Percentiles rank a stretch among this genome's conserved stretches.
phyloP scores from a whole-genome alignment of 129 eudicot genomes.

The Ambrosia trifida region DNA sequence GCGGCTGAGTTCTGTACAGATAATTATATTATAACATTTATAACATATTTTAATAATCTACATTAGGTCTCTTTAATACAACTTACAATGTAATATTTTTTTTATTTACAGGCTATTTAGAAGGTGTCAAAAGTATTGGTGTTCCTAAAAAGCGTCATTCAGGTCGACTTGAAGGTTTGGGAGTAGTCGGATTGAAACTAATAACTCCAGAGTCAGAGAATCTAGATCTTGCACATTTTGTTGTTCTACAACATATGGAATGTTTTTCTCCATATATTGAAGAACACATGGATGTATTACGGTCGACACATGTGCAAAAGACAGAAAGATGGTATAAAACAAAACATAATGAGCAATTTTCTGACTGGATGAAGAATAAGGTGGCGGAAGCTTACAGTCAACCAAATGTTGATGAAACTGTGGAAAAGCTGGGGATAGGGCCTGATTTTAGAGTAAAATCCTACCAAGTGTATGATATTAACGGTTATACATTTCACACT shows the following conservation, averaged over 20 bases:
- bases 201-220: background rate
- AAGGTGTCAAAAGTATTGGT: constrained; percentile 11
- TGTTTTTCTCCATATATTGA: background rate
- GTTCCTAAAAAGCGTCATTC: background rate
- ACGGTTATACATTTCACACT: constrained; percentile 6
- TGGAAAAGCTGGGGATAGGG: background rate
- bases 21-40: background rate
- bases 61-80: no score
- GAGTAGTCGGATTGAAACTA: background rate
- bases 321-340: background rate
- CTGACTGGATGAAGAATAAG: background rate
- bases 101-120: background rate
- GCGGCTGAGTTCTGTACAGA: background rate
- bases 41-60: no score
- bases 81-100: no score
- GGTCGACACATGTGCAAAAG: background rate
- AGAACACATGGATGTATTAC: background rate
- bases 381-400: background rate
- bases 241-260: background rate
- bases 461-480: constrained; percentile 8
- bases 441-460: background rate
- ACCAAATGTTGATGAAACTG: background rate
- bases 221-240: constrained; percentile 1
- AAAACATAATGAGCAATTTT: background rate
- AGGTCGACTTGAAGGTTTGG: background rate